Base-by-base conservation (phyloP, 441 rosid genomes). In the Croton setiger region DNA sequence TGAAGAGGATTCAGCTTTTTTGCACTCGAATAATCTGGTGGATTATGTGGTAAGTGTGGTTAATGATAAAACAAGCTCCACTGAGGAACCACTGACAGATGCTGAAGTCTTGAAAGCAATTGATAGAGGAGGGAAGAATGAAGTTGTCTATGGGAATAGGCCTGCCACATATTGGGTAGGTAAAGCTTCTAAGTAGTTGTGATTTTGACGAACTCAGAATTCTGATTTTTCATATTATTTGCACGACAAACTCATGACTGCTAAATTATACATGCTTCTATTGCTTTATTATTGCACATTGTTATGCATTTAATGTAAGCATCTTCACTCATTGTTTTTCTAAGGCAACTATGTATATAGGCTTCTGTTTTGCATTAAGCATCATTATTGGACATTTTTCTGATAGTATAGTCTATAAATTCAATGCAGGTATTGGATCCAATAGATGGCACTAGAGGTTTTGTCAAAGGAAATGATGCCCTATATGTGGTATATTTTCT, bases 91-190 rank as follows among this genome's bases (percentile, higher is more conserved):
- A 45, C 73, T 87, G 83, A 77, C 87, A 72, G 75, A 86, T 75
- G 76, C 74, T 76, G 93, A 83, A 75, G 85, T 93, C 49, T 71
- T 91, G 23, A 87, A 87, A 72, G 98, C 96, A 59, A 91, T 94
- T 76, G 97, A 94, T 66, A 82, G 96, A 81, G 97, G 98, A 17
- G 91, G 93, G 11, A 84, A 83, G 74, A 79, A 74, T 76, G 85
- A 81, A 59, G 76, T 76, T 70, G 78, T 83, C 21, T 82, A 83
- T 68, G 85, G 96, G 75, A 73, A 72, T 57, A 79, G 81, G 74
- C 90, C 96, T 23, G 98, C 96, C 73, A 83, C 93, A 9, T 94
- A 88, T 66, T 94, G 97, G 96, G 97, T 94, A 77, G 52, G 83
- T 81, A 67, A 61, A 41, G 39, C 56, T 68, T 36, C 41, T 62